Base-by-base conservation (phyloP, 495 filamentous ascomycete genomes). In the Umbilicaria muhlenbergii region DNA sequence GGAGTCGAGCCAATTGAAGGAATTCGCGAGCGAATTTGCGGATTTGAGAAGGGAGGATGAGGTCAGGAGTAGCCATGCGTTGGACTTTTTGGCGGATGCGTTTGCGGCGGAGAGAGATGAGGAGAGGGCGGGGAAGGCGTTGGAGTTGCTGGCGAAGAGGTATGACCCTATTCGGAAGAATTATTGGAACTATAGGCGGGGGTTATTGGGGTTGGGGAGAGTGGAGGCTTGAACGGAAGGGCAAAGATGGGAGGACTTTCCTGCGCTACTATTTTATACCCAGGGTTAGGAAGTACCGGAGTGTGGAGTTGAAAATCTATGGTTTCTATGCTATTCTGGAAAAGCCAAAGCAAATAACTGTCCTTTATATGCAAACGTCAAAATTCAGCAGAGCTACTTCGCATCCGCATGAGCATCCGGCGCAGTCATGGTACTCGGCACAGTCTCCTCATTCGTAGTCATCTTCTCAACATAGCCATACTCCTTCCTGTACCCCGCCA, bases 151-250 rank as follows among this genome's bases (percentile, higher is more conserved):
- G 47, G 81, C 76, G 32, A 74, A 82, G 52, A 86, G 77, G 69
- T 96, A 82, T 67, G 91, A 98, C 69, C 83, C 83, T 7, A 83
- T 98, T 47, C 66, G 92, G 34, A 76, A 74, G 49, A 86, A 86
- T 51, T 96, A 95, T 62, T 98, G 92, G 91, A 74, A 82, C 53
- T 94, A 86, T 62, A 68, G 78, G 53, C 76, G 76, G 53, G 56
- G 50, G 33, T 45, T 61, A 44, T 52, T 81, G n/a, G 60, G 47
- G 7, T 44, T 48, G 44, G 46, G 24, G 32, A 40, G n/a, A n/a
- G 44, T 45, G 7, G 32, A 41, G 24, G 44, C 38, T 10, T 40
- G 34, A 28, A 28, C 24, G 24, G 7, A 28, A 28, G 4, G 5
- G 7, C 3, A 28, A 5, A 10, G 7, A 7, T 1, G 24, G 3